A percentile compares a stretch with the other conserved stretches of the same genome.
phyloP scores from a whole-genome alignment of 129 eudicot species.

The Pulicaria dysenterica region DNA sequence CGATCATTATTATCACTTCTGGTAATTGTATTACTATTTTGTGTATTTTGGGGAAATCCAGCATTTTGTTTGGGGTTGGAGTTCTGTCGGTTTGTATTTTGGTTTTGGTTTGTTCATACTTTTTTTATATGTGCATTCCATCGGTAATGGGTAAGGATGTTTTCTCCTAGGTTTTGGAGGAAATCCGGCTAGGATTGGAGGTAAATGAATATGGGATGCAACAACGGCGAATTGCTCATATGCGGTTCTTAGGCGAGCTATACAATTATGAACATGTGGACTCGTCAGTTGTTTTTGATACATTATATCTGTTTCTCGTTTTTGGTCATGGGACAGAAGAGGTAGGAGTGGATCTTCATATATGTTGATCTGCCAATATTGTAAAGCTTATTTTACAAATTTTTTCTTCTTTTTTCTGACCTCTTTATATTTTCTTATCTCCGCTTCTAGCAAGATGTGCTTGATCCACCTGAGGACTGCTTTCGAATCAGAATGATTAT shows the following conservation, averaged over 20 bases:
- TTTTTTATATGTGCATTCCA: not conserved
- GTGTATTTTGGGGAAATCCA: not conserved
- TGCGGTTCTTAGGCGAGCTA: conserved; percentile 95
- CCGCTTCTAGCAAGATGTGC: conserved; percentile 65
- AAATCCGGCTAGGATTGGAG: conserved; percentile 85
- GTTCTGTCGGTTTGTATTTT: no score
- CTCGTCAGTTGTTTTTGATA: conserved; percentile 92
- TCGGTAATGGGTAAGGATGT: not conserved
- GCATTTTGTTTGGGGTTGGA: no score
- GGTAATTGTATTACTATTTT: not conserved
- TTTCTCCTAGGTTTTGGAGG: conserved; percentile 83
- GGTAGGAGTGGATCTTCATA: conserved; percentile 50
- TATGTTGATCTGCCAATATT: not conserved
- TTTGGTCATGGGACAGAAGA: conserved; percentile 92
- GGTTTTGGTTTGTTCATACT: no score
- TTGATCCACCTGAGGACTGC: conserved; percentile 98
- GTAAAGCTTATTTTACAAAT: not conserved
- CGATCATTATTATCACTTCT: not conserved
- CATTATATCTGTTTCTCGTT: conserved; percentile 76
- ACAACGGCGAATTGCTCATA: conserved; percentile 89
- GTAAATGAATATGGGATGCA: conserved; percentile 93
- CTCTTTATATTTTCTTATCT: conserved; percentile 6
- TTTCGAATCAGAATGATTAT: conserved; percentile 92
- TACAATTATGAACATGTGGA: conserved; percentile 96
- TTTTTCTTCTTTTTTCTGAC: conserved; percentile 16